Evolutionary conservation across 148 eudicot genomes (phyloP).

Genomic region (Camellia granthamiana): DNA sequence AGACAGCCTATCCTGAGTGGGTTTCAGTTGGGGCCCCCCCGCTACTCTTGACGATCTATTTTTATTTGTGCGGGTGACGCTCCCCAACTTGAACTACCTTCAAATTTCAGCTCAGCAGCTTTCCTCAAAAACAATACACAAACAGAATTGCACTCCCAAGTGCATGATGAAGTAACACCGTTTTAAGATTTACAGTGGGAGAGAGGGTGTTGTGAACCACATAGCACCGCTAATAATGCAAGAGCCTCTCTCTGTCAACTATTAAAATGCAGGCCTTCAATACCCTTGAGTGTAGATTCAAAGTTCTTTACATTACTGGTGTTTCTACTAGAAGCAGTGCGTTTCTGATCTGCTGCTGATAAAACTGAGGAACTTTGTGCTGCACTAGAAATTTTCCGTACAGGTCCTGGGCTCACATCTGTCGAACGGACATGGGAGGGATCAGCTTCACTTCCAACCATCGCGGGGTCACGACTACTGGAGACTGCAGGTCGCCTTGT

Average conservation of each 20-base stretch:
- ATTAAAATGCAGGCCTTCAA: conserved; percentile 64
- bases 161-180: not conserved
- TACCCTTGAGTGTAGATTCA: conserved; percentile 67
- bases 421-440: conserved; percentile 27
- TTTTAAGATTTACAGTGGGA: conserved; percentile 1
- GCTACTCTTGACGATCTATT: not conserved
- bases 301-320: conserved; percentile 28
- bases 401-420: conserved; percentile 31
- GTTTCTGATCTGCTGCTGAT: conserved; percentile 40
- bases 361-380: conserved; percentile 39
- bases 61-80: not conserved
- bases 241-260: conserved; percentile 36
- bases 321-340: conserved; percentile 27
- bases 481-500: conserved; percentile 40
- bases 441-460: conserved; percentile 20
- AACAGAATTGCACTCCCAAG: conserved; percentile 2
- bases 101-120: not conserved
- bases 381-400: conserved; percentile 26
- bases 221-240: conserved; percentile 20
- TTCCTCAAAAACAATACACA: not conserved
- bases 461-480: conserved; percentile 39
- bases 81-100: not conserved
- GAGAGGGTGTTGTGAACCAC: not conserved
- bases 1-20: not conserved
- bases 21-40: not conserved